Conservation (phyloP, 2,329 filamentous ascomycete species). For the Fusarium scirpi region DNA sequence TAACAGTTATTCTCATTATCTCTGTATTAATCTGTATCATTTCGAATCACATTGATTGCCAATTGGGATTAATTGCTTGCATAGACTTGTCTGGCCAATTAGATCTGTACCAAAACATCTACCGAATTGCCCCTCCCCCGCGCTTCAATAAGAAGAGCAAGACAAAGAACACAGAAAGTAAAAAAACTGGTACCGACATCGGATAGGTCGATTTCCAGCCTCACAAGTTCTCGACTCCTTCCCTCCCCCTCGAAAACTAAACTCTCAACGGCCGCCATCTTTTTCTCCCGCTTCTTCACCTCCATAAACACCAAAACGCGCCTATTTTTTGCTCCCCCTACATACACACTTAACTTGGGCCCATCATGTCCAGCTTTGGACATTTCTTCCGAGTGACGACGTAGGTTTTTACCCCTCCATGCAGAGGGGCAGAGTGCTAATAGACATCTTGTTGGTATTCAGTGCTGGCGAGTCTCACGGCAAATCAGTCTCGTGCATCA, state of each 20-base stretch:
- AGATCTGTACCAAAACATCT: slow-evolving; percentile 3
- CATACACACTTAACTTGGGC: background rate
- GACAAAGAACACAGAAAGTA: slow-evolving; percentile 1
- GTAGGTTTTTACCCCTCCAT: slow-evolving; percentile 60
- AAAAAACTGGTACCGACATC: slow-evolving; percentile 38
- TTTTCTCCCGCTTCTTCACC: slow-evolving; percentile 1
- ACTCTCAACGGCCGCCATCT: slow-evolving; percentile 39
- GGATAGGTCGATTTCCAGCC: slow-evolving; percentile 21
- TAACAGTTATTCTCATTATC: background rate
- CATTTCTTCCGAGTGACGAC: slow-evolving; percentile 70
- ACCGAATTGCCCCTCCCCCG: slow-evolving; percentile 26
- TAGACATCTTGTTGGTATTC: background rate
- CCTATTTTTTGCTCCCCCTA: background rate
- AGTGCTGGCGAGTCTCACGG: slow-evolving; percentile 79
- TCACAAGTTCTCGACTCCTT: slow-evolving; percentile 6
- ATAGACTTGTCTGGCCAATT: slow-evolving; percentile 19
- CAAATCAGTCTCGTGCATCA: slow-evolving; percentile 91
- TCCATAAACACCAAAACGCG: slow-evolving; percentile 21
- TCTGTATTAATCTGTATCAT: background rate
- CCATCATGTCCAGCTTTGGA: slow-evolving; percentile 88
- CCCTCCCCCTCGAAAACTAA: slow-evolving; percentile 18
- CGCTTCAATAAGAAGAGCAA: slow-evolving; percentile 1
- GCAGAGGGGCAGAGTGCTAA: slow-evolving; percentile 5
- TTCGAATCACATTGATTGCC: background rate
- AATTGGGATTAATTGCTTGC: slow-evolving; percentile 15